Percentiles rank a stretch among this genome's conserved stretches.
Conservation (phyloP, 192 early-diverging fungal genomes). For the Gaertneriomyces semiglobifer region DNA sequence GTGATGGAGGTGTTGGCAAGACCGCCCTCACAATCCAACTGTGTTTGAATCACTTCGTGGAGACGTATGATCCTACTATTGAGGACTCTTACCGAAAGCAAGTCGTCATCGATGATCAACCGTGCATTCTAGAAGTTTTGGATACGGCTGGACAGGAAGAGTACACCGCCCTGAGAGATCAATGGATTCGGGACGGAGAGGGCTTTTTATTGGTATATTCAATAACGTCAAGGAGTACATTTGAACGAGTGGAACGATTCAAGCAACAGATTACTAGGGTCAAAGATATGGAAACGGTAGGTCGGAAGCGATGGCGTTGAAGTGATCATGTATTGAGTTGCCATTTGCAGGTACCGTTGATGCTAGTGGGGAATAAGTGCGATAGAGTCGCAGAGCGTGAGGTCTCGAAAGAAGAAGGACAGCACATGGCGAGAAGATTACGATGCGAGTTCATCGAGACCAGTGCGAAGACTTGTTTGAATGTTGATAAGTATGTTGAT, state of each 20-base stretch:
- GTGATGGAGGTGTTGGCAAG: constrained; percentile 56
- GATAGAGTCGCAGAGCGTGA: constrained; percentile 81
- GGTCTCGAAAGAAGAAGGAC: constrained; percentile 78
- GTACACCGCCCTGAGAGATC: constrained; percentile 88
- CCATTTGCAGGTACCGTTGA: constrained; percentile 59
- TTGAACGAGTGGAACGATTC: constrained; percentile 88
- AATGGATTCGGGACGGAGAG: constrained; percentile 96
- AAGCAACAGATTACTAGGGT: constrained; percentile 91
- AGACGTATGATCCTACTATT: constrained; percentile 91
- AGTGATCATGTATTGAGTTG: too few species aligned
- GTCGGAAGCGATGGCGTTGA: background rate
- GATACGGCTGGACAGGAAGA: constrained; percentile 97
- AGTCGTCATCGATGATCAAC: constrained; percentile 85
- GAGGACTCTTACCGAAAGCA: constrained; percentile 99
- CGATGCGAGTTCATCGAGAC: constrained; percentile 87
- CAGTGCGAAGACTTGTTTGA: constrained; percentile 84
- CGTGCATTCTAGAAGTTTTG: constrained; percentile 85
- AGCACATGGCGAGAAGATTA: constrained; percentile 68
- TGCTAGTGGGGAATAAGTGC: constrained; percentile 92
- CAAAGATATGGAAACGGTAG: constrained; percentile 78
- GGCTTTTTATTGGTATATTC: constrained; percentile 92
- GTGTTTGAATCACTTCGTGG: constrained; percentile 51
- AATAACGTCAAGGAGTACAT: constrained; percentile 86
- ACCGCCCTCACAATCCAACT: constrained; percentile 34
- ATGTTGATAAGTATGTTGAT: constrained; percentile 69